phyloP scores from a whole-genome alignment of 1,139 yeast genomes.

The Pichia sp. region DNA sequence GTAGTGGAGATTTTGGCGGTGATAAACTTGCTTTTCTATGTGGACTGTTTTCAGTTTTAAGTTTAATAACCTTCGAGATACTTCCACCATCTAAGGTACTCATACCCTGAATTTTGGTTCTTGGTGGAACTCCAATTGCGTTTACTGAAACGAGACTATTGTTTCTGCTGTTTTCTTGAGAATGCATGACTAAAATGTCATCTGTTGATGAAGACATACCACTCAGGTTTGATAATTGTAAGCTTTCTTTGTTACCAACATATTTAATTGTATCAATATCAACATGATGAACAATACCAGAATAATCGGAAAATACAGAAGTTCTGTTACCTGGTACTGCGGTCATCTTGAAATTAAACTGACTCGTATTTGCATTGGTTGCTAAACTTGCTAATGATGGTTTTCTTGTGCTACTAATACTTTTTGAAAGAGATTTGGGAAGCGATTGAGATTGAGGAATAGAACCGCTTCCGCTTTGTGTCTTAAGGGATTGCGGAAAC shows the following conservation, averaged over 20 bases:
- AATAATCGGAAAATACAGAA: slow-evolving; percentile 39
- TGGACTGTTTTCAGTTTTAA: slow-evolving; percentile 7
- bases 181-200: slow-evolving; percentile 3
- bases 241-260: slow-evolving; percentile 30
- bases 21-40: slow-evolving; percentile 1
- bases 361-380: background rate
- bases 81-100: slow-evolving; percentile 1
- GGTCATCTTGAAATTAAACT: background rate
- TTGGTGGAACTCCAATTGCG: background rate
- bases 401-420: background rate
- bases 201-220: slow-evolving; percentile 6
- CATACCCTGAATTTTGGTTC: background rate
- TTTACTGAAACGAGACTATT: background rate
- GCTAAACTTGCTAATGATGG: background rate
- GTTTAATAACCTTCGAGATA: slow-evolving; percentile 10
- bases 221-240: slow-evolving; percentile 10
- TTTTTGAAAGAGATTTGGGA: background rate
- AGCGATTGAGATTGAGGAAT: background rate
- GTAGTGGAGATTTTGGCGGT: slow-evolving; percentile 17
- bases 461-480: too few species aligned
- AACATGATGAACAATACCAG: slow-evolving; percentile 42
- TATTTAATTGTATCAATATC: slow-evolving; percentile 36
- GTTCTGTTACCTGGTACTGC: slow-evolving; percentile 30
- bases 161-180: slow-evolving; percentile 1
- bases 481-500: too few species aligned